Evolutionary conservation across 2,329 filamentous ascomycete species (phyloP).

Genomic region (Diaporthe batatas): DNA sequence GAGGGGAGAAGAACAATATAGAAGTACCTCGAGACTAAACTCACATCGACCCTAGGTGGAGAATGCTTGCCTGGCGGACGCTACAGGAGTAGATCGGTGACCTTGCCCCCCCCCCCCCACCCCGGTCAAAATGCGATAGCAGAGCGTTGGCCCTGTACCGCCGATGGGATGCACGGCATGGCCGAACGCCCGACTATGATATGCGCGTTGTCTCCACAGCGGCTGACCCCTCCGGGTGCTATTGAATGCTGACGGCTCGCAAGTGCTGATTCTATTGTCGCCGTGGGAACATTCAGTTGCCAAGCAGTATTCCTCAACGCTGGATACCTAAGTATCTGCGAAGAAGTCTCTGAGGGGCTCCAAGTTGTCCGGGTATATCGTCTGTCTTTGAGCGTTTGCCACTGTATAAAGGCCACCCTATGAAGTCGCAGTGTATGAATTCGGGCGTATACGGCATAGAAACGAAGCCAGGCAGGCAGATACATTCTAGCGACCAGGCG

Average conservation of each 20-base stretch:
- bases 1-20: neutral
- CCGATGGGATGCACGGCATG: neutral
- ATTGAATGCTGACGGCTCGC: neutral
- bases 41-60: neutral
- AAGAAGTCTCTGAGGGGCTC: neutral
- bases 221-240: neutral
- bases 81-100: neutral
- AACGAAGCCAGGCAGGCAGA: no score
- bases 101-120: no score
- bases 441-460: no score
- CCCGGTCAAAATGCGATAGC: neutral
- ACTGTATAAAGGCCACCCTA: neutral
- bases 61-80: neutral
- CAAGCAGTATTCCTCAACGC: neutral
- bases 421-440: no score
- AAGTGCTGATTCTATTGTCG: neutral
- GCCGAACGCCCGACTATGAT: neutral
- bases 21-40: neutral
- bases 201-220: neutral
- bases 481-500: no score
- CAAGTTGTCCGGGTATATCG: neutral
- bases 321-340: neutral
- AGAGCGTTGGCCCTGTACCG: neutral
- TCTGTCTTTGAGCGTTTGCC: neutral
- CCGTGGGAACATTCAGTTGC: neutral